Evolutionary conservation across 371 early-diverging fungal species (phyloP).

Genomic region (Mucor velutinosus): DNA sequence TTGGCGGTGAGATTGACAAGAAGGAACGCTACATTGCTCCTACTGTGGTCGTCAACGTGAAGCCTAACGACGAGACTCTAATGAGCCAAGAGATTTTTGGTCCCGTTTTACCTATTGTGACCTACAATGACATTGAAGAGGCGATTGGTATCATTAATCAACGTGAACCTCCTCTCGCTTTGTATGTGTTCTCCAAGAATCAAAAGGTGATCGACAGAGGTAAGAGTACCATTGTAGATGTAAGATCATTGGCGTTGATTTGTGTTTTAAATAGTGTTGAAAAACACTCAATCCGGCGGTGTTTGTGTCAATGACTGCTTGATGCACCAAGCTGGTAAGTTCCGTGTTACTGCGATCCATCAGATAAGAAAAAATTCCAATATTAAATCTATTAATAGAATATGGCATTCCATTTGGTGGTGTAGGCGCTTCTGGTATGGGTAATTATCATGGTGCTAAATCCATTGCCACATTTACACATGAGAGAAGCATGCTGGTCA

Average conservation of each 20-base stretch:
- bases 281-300: constrained; percentile 75
- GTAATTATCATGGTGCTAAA: constrained; percentile 80
- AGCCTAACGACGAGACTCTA: constrained; percentile 26
- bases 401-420: constrained; percentile 90
- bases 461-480: constrained; percentile 82
- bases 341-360: background rate
- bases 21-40: constrained; percentile 32
- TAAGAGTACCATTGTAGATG: constrained; percentile 8
- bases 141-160: constrained; percentile 70
- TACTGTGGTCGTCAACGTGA: constrained; percentile 26
- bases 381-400: constrained; percentile 31
- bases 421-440: constrained; percentile 88
- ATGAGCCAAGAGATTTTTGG: constrained; percentile 73
- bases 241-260: background rate
- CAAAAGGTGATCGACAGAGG: constrained; percentile 30
- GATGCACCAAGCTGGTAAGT: constrained; percentile 61
- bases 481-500: constrained; percentile 58
- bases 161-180: constrained; percentile 69
- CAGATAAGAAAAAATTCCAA: background rate
- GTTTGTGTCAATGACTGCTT: constrained; percentile 82
- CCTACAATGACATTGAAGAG: constrained; percentile 70
- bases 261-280: constrained; percentile 44
- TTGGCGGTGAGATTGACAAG: constrained; percentile 44
- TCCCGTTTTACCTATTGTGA: constrained; percentile 85
- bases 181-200: constrained; percentile 65